Base-by-base conservation (phyloP, 768 basidiomycete genomes). In the Pleurotus salmoneostramineus region DNA sequence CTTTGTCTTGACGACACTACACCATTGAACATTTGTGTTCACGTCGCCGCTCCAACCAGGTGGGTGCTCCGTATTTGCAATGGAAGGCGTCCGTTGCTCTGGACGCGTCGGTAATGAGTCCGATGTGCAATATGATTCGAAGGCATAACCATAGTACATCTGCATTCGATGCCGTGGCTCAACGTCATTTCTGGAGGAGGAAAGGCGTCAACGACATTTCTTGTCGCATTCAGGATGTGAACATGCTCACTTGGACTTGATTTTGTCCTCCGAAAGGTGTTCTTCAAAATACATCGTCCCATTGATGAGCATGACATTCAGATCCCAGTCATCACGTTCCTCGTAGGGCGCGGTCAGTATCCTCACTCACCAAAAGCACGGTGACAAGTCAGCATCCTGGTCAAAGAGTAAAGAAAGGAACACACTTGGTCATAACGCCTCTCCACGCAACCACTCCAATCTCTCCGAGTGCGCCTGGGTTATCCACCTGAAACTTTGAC, bases 11-110 rank as follows among this genome's bases (percentile, higher is more conserved):
- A 93, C 89, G 52, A 96, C 87, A 60, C 83, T 86, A 65, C 93
- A 95, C 93, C 93, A 95, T 63, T 95, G 92, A 0, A 90, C 81
- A 63, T 93, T 93, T 8, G 92, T 95, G 66, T 95, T 80, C 10
- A 95, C 91, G 59, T 90, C 86, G 0, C 87, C 87, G 55, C 90
- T 82, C 89, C 88, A 93, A 1, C 86, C 88, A n/a, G 51, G 57
- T 14, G 45, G n/a, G 2, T 66, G 60, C n/a, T 74, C 70, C 68
- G 11, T 69, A 60, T 14, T 48, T 56, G 45, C 64, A 62, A 64
- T 66, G 60, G 61, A 65, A 32, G 44, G 44, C 44, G 58, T 27
- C 3, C 21, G 35, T 32, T 60, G 54, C n/a, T 64, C 67, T 5
- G 61, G n/a, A 43, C 12, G 61, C 6, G 37, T 40, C 37, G 77